Evolutionary conservation across 345 rosid genomes (phyloP).

Genomic region (Arabidopsis suecica): DNA sequence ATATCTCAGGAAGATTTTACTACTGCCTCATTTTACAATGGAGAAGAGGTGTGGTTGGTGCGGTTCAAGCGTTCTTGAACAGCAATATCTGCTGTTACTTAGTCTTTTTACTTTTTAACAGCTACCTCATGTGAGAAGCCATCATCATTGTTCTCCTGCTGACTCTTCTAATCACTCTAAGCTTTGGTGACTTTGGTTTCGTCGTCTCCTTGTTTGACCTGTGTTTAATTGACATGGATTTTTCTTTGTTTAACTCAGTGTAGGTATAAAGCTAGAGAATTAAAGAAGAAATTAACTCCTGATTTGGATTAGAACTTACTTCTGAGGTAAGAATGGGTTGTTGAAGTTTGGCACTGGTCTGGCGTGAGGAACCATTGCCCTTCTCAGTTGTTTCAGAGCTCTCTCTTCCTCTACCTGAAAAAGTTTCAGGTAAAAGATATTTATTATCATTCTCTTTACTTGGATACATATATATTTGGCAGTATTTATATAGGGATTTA

Average conservation of each 20-base stretch:
- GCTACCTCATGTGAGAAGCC: constrained; percentile 13
- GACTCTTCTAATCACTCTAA: constrained; percentile 38
- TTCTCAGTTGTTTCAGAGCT: constrained; percentile 79
- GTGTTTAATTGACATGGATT: neutral
- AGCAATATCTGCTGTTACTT: neutral
- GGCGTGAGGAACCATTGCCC: constrained; percentile 81
- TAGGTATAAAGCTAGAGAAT: neutral
- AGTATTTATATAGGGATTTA: neutral
- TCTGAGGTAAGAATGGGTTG: constrained; percentile 73
- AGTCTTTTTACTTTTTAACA: neutral
- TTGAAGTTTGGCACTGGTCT: constrained; percentile 74
- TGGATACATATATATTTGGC: neutral
- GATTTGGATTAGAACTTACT: constrained; percentile 1
- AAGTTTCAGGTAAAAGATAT: constrained; percentile 8
- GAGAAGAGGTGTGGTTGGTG: neutral
- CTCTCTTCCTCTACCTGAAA: constrained; percentile 77
- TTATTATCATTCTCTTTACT: neutral
- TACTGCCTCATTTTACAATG: neutral
- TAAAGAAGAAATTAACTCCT: neutral
- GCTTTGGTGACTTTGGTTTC: constrained; percentile 68
- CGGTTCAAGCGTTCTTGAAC: constrained; percentile 84
- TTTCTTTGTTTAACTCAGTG: neutral
- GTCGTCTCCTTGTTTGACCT: constrained; percentile 70
- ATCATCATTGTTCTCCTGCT: constrained; percentile 26
- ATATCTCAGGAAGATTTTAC: neutral